These are phyloP conservation scores for Phialophora chinensis DNA, from an alignment of 2,329 filamentous ascomycete genomes.

Conservation along the genomic window DNA sequence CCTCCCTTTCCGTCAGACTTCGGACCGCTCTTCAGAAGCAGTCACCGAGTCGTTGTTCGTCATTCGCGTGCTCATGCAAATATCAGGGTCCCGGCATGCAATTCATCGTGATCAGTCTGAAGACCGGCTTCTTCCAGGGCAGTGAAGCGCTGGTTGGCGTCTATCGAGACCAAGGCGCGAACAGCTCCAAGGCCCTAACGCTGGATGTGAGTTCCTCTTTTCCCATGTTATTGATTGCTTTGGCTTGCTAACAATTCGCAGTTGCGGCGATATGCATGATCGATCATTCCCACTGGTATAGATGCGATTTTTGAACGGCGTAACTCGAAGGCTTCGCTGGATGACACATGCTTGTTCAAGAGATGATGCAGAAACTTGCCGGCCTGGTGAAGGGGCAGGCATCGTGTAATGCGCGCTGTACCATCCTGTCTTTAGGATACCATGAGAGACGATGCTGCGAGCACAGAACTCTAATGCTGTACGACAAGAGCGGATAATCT, in stretches of 20 bases:
- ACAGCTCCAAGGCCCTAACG: constrained; percentile 88
- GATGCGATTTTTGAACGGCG: not conserved
- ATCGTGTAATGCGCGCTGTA: no score
- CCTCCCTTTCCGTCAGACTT: not conserved
- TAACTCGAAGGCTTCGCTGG: not conserved
- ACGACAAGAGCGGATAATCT: no score
- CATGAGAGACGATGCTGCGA: no score
- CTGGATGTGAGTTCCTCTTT: constrained; percentile 78
- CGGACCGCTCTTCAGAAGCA: not conserved
- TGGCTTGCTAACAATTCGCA: not conserved
- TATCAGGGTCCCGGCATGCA: constrained; percentile 85
- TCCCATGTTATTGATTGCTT: not conserved
- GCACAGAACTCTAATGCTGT: no score
- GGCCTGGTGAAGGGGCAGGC: no score
- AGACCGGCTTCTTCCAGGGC: constrained; percentile 93
- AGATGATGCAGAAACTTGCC: no score
- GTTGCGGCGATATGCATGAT: not conserved
- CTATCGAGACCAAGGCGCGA: constrained; percentile 91
- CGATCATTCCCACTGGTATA: not conserved
- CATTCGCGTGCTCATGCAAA: constrained; percentile 6
- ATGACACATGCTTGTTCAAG: no score
- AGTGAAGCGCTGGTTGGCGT: constrained; percentile 95
- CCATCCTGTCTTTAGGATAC: no score
- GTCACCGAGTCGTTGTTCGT: not conserved
- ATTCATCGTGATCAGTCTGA: constrained; percentile 97